Evolutionary conservation across 345 rosid genomes (phyloP), one percentile per base, ranked within the genome.

Genomic region (Gossypium thurberi): DNA sequence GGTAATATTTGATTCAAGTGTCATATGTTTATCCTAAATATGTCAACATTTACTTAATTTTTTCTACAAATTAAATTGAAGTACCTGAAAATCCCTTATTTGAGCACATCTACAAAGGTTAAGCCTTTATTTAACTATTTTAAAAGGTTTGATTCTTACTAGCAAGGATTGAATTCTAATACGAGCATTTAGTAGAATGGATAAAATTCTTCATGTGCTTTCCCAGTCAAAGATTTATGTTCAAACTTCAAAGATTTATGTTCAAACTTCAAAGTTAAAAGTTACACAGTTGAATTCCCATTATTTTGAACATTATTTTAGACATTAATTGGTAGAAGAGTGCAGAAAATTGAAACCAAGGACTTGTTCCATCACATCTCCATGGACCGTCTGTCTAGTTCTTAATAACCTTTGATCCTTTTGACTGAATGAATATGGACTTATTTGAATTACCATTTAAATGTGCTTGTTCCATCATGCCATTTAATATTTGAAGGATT

Each of bases 21-120:
- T 33, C 6, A 0, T 4, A 5, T 33, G 0, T 33, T 33, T 33
- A 33, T 33, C 0, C 1, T 33, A 33, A 33, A 33, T 5, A 4
- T 33, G 6, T 33, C 1, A 4, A 0, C 0, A 4, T 33, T 28
- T 33, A 33, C 0, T 33, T 33, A 28, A 28, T 4, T 33, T 33
- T 33, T 33, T 33, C 0, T 33, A 33, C 40, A 33, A 33, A 33
- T 33, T 4, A 0, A 4, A 33, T 33, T 4, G 0, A 33, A 33
- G 40, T 33, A 33, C 40, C 0, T 33, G 6, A 33, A 33, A 33
- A 33, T 33, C 1, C 0, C 6, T 33, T 4, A 4, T 33, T 33
- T 33, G 1, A 33, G 1, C 6, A 33, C 0, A 3, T 33, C 0
- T 33, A 0, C 37, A 33, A 33, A 33, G 1, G 5, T 0, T 33